Percentiles rank a stretch among this genome's conserved stretches.
These are phyloP conservation scores for Marchantia paleacea DNA, from an alignment of 225 moss, liverwort and hornwort genomes.

Conservation along the genomic window DNA sequence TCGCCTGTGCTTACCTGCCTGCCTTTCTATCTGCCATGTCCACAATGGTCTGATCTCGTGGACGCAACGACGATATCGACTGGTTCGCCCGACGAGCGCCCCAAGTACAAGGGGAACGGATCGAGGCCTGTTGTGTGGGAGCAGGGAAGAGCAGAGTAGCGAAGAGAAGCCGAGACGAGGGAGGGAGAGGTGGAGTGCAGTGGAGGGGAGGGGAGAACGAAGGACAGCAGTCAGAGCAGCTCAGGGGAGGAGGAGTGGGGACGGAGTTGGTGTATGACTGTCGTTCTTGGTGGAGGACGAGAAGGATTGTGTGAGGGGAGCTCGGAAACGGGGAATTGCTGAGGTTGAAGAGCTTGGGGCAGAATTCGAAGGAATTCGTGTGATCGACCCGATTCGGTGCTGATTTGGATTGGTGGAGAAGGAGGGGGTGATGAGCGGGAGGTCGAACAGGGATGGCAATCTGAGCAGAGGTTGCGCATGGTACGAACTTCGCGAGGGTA, in stretches of 20 bases:
- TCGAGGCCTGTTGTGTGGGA: too few relatives aligned
- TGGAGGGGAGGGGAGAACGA: background rate
- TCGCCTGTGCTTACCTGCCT: too few relatives aligned
- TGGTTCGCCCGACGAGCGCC: too few relatives aligned
- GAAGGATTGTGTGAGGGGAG: background rate
- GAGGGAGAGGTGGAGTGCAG: background rate
- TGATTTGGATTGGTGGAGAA: background rate
- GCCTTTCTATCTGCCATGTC: too few relatives aligned
- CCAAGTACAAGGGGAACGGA: too few relatives aligned
- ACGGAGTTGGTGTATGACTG: constrained; percentile 7
- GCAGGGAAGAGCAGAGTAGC: too few relatives aligned
- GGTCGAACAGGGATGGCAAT: background rate
- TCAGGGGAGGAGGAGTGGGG: background rate
- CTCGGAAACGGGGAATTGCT: background rate
- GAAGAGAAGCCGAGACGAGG: background rate
- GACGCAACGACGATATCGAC: too few relatives aligned
- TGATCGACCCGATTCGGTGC: background rate
- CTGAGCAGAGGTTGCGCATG: background rate
- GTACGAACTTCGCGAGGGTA: background rate
- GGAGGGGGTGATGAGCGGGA: background rate
- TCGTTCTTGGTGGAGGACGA: background rate
- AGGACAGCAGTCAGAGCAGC: background rate
- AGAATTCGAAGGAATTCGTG: too few relatives aligned
- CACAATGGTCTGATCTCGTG: too few relatives aligned
- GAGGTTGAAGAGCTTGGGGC: too few relatives aligned